Conservation (phyloP, 805 yeast species). For the Kodamaea laetipori region DNA sequence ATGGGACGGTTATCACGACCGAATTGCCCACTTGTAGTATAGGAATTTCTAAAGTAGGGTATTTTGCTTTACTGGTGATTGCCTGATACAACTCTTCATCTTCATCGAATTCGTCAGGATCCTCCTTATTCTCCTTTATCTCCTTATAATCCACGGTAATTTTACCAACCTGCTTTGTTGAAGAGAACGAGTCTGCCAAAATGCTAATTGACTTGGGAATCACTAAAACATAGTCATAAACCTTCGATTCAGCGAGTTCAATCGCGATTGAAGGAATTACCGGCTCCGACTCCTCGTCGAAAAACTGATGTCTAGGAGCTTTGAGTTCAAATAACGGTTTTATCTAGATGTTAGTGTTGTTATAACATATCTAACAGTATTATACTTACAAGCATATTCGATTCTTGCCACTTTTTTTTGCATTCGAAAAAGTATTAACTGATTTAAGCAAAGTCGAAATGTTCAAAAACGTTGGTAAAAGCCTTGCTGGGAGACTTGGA, state of each 20-base stretch:
- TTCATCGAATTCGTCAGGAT: conserved; percentile 45
- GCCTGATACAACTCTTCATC: conserved; percentile 52
- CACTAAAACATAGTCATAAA: conserved; percentile 16
- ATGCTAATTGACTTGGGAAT: conserved; percentile 22
- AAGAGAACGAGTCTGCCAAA: conserved; percentile 17
- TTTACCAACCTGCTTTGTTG: conserved; percentile 19
- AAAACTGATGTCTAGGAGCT: conserved; percentile 54
- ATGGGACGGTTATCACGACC: conserved; percentile 32
- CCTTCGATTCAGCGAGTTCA: conserved; percentile 3
- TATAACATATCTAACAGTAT: background rate
- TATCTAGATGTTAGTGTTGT: conserved; percentile 29
- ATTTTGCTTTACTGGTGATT: conserved; percentile 25
- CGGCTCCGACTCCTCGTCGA: conserved; percentile 34
- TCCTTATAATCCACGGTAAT: conserved; percentile 16
- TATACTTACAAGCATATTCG: conserved; percentile 15
- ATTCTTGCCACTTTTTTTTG: conserved; percentile 6
- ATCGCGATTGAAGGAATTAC: conserved; percentile 17
- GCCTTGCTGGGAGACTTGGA: background rate
- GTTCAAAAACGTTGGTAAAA: background rate
- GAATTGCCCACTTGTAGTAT: conserved; percentile 17
- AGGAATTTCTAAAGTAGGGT: conserved; percentile 26
- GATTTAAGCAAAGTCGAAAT: background rate
- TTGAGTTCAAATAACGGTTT: conserved; percentile 49
- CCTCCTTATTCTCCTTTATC: conserved; percentile 17
- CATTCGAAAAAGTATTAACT: background rate